These are phyloP conservation scores for Carpinus fangiana DNA, from an alignment of 306 rosid genomes.

Conservation along the genomic window DNA sequence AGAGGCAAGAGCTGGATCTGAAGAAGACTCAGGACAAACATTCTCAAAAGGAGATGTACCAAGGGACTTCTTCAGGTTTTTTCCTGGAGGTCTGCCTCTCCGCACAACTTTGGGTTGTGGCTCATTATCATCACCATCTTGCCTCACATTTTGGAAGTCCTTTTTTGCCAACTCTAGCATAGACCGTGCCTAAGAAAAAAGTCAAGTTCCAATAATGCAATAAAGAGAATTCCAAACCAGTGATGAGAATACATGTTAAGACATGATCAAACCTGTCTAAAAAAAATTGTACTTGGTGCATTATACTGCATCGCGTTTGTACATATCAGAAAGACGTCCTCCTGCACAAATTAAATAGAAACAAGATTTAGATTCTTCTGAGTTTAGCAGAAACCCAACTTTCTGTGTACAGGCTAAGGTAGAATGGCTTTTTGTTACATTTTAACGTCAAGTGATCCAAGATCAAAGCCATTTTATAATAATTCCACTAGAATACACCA, in stretches of 20 bases:
- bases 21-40: slow-evolving; percentile 51
- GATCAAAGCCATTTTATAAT: not conserved
- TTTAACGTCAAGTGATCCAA: not conserved
- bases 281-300: slow-evolving; percentile 71
- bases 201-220: slow-evolving; percentile 7
- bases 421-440: not conserved
- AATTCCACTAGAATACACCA: not conserved
- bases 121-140: slow-evolving; percentile 70
- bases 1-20: slow-evolving; percentile 66
- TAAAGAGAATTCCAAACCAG: slow-evolving; percentile 8
- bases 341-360: slow-evolving; percentile 58
- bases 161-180: slow-evolving; percentile 83
- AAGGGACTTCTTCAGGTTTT: slow-evolving; percentile 50
- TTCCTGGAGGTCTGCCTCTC: slow-evolving; percentile 95
- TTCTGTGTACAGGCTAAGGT: not conserved
- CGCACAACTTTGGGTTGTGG: slow-evolving; percentile 62
- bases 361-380: slow-evolving; percentile 20
- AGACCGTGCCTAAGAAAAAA: slow-evolving; percentile 67
- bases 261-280: slow-evolving; percentile 70
- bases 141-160: slow-evolving; percentile 90
- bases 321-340: slow-evolving; percentile 77
- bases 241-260: slow-evolving; percentile 15
- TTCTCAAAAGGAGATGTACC: slow-evolving; percentile 50
- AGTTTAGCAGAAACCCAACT: not conserved
- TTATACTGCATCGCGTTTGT: slow-evolving; percentile 95